A percentile compares a stretch with the other conserved stretches of the same genome.
Evolutionary conservation across 1,284 basidiomycete species (phyloP).

Genomic region (Sanghuangporus baumii): DNA sequence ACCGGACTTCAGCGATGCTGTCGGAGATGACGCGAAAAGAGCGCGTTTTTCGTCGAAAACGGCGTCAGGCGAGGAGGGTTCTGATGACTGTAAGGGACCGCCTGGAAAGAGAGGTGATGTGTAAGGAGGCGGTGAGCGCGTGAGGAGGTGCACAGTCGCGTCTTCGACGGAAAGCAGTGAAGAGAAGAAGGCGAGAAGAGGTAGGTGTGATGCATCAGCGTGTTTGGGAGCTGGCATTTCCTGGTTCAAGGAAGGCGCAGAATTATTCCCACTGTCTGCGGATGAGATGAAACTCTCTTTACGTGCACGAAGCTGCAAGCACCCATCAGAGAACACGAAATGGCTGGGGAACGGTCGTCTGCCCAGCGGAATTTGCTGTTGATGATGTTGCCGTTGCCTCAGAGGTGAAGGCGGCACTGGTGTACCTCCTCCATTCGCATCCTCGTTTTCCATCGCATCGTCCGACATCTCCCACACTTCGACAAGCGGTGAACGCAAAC

Average conservation of each 20-base stretch:
- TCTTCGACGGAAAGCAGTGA: slow-evolving; percentile 32
- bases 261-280: neutral
- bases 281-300: neutral
- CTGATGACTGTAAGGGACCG: slow-evolving; percentile 5
- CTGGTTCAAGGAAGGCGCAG: neutral
- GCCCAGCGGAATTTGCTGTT: slow-evolving; percentile 4
- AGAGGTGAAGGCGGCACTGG: neutral
- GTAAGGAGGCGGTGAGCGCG: slow-evolving; percentile 24
- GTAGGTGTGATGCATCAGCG: slow-evolving; percentile 24
- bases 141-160: slow-evolving; percentile 29
- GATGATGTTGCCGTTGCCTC: slow-evolving; percentile 20
- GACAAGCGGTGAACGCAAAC: slow-evolving; percentile 17
- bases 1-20: neutral
- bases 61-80: neutral
- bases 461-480: slow-evolving; percentile 26
- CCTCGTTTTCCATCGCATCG: slow-evolving; percentile 20
- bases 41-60: slow-evolving; percentile 1
- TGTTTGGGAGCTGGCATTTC: neutral
- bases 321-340: slow-evolving; percentile 7
- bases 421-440: slow-evolving; percentile 16
- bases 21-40: neutral
- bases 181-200: slow-evolving; percentile 30
- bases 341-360: neutral
- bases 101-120: slow-evolving; percentile 30
- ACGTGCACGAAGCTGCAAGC: slow-evolving; percentile 7